Evolutionary conservation across 2,329 filamentous ascomycete species (phyloP).

Genomic region (Drechmeria coniospora): DNA sequence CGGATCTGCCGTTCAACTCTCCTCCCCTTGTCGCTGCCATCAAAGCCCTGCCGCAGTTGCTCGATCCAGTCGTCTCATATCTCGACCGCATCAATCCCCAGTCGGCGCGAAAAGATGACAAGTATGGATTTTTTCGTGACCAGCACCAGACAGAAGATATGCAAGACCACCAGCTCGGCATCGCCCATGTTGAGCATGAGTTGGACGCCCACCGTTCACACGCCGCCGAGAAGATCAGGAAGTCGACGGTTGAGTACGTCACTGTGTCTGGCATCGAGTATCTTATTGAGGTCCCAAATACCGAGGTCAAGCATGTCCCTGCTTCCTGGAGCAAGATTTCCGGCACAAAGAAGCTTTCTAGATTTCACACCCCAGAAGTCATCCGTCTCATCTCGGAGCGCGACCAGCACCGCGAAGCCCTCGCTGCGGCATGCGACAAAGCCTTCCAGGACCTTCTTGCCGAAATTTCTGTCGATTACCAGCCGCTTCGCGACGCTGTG

Average conservation of each 20-base stretch:
- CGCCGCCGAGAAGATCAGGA: slow-evolving; percentile 58
- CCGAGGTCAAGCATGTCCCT: slow-evolving; percentile 69
- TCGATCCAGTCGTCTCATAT: slow-evolving; percentile 54
- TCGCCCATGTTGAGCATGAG: slow-evolving; percentile 82
- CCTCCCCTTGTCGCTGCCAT: slow-evolving; percentile 55
- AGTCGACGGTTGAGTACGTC: slow-evolving; percentile 57
- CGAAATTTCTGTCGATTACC: slow-evolving; percentile 70
- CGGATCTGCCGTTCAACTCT: slow-evolving; percentile 59
- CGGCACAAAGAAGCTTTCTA: slow-evolving; percentile 79
- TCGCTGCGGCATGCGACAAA: slow-evolving; percentile 78
- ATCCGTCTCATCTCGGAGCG: slow-evolving; percentile 69
- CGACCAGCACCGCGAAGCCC: slow-evolving; percentile 86
- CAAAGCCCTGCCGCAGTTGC: slow-evolving; percentile 59
- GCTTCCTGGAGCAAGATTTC: slow-evolving; percentile 92
- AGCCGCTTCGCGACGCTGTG: slow-evolving; percentile 76
- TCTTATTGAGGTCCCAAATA: slow-evolving; percentile 79
- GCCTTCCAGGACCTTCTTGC: slow-evolving; percentile 61
- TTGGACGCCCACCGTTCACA: slow-evolving; percentile 59
- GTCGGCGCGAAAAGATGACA: slow-evolving; percentile 76
- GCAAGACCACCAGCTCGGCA: slow-evolving; percentile 74
- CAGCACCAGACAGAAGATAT: slow-evolving; percentile 80
- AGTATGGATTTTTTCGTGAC: slow-evolving; percentile 85
- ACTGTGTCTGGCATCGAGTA: slow-evolving; percentile 88
- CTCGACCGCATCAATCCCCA: slow-evolving; percentile 74
- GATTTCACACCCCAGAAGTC: slow-evolving; percentile 90